These are phyloP conservation scores for Aureobasidium melanogenum DNA, from an alignment of 2,329 filamentous ascomycete species.

Conservation along the genomic window DNA sequence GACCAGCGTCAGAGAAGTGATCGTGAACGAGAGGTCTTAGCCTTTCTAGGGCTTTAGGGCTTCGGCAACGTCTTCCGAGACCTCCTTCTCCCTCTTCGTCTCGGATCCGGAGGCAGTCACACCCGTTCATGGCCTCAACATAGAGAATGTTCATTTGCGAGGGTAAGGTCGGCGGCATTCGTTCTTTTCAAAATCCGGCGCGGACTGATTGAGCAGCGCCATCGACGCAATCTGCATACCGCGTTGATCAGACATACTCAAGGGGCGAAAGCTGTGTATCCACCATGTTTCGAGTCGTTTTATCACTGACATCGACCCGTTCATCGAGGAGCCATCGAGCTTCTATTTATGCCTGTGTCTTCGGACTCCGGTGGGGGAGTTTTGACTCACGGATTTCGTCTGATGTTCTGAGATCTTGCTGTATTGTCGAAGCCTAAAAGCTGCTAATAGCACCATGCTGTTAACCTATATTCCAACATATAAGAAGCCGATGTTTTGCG, in stretches of 20 bases:
- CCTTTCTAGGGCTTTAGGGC: background rate
- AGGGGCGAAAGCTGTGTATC: background rate
- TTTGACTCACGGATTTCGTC: background rate
- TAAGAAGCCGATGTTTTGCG: too few species aligned
- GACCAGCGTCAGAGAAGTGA: background rate
- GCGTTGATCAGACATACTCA: background rate
- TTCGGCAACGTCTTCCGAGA: background rate
- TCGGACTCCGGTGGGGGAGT: background rate
- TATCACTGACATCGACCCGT: background rate
- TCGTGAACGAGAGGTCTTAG: background rate
- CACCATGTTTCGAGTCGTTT: background rate
- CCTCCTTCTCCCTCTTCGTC: background rate
- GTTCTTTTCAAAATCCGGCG: background rate
- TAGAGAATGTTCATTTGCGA: background rate
- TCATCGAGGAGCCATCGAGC: background rate
- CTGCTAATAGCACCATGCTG: background rate
- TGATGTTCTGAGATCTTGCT: background rate
- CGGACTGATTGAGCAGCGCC: background rate
- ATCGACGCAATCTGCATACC: background rate
- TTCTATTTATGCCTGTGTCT: background rate
- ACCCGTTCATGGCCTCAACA: background rate
- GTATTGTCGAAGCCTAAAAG: background rate
- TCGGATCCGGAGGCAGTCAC: background rate
- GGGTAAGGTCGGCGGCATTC: background rate
- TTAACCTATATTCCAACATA: too few species aligned